Evolutionary conservation across 192 early-diverging fungal genomes (phyloP).

Genomic region (Endogone sp.): DNA sequence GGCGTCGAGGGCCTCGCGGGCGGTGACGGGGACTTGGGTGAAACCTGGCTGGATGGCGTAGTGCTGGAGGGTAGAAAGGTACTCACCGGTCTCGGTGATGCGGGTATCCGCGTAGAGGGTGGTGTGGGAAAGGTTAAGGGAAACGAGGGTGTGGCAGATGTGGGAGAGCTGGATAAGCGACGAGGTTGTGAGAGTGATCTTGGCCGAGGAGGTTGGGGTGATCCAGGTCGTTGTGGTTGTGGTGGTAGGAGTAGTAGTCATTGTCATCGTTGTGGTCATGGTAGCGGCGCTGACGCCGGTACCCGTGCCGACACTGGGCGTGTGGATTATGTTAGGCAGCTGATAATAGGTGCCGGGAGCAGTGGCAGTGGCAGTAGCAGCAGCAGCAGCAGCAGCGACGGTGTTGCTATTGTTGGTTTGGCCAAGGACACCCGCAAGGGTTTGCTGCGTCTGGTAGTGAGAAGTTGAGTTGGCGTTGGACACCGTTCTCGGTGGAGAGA

Average conservation of each 20-base stretch:
- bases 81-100: conserved; percentile 43
- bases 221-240: not conserved
- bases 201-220: not conserved
- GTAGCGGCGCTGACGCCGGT: too few relatives aligned
- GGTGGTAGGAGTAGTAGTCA: too few relatives aligned
- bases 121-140: conserved; percentile 33
- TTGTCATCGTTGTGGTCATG: too few relatives aligned
- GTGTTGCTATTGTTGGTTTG: too few relatives aligned
- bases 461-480: too few relatives aligned
- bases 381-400: too few relatives aligned
- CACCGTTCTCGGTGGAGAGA: conserved; percentile 12
- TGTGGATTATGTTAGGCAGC: too few relatives aligned
- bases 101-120: conserved; percentile 28
- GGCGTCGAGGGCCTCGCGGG: conserved; percentile 28
- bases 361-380: too few relatives aligned
- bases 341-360: too few relatives aligned
- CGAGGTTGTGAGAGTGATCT: conserved; percentile 37
- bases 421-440: too few relatives aligned
- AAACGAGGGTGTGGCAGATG: conserved; percentile 29
- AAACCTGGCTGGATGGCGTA: conserved; percentile 38
- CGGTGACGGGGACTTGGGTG: conserved; percentile 31
- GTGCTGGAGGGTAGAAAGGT: conserved; percentile 36
- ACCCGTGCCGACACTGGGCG: too few relatives aligned
- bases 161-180: conserved; percentile 42
- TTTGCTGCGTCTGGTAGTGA: too few relatives aligned